phyloP scores from a whole-genome alignment of 2,329 filamentous ascomycete species.

The Pseudovirgaria hyperparasitica region DNA sequence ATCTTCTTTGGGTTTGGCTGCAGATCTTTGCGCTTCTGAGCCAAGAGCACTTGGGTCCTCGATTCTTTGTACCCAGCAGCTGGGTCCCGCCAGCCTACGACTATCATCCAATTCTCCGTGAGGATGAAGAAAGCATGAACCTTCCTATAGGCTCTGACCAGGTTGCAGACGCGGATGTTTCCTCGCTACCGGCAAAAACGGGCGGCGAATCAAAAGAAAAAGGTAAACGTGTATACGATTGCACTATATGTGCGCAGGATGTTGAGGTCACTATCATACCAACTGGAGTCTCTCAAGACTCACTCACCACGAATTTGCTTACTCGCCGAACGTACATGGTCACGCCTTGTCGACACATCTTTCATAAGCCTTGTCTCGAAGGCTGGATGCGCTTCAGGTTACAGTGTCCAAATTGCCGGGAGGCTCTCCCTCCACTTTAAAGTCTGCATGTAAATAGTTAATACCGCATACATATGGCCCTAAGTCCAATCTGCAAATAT shows the following conservation, averaged over 20 bases:
- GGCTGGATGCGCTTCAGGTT: constrained; percentile 91
- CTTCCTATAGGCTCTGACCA: constrained; percentile 59
- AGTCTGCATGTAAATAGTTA: background rate
- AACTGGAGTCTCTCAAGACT: constrained; percentile 37
- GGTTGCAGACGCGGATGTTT: constrained; percentile 10
- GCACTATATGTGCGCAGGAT: constrained; percentile 85
- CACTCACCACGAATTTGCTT: constrained; percentile 49
- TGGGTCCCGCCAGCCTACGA: constrained; percentile 70
- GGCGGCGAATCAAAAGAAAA: constrained; percentile 36
- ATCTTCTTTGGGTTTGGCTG: constrained; percentile 73
- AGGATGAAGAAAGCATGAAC: constrained; percentile 65
- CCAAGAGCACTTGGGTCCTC: constrained; percentile 75
- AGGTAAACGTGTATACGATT: constrained; percentile 61
- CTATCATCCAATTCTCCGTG: constrained; percentile 80
- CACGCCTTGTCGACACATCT: constrained; percentile 91
- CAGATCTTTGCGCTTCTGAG: constrained; percentile 68
- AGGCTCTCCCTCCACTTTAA: constrained; percentile 71
- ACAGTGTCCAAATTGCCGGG: constrained; percentile 90
- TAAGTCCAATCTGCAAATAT: too few species aligned
- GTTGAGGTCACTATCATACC: constrained; percentile 77
- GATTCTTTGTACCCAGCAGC: constrained; percentile 66
- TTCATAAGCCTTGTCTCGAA: constrained; percentile 83
- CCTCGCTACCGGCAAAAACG: constrained; percentile 9
- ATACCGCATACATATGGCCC: too few species aligned
- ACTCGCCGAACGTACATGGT: constrained; percentile 87